Evolutionary conservation across 768 basidiomycete species (phyloP).

Genomic region (Lentinus brumalis): DNA sequence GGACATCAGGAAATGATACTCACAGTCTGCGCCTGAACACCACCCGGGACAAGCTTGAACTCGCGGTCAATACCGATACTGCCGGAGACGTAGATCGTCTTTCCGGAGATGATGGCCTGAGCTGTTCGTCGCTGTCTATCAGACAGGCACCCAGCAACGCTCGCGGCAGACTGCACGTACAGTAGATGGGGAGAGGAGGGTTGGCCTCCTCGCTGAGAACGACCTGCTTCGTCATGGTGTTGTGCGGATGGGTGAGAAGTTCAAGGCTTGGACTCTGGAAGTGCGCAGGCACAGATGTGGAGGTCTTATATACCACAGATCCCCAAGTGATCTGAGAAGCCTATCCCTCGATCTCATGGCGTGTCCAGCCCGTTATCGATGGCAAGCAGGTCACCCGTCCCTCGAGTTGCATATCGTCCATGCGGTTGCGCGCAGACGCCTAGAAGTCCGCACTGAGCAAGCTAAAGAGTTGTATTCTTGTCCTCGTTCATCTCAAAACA

Average conservation of each 20-base stretch:
- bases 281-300: background rate
- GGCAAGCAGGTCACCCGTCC: background rate
- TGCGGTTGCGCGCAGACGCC: background rate
- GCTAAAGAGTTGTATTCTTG: too few relatives aligned
- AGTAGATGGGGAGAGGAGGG: slow-evolving; percentile 39
- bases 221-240: slow-evolving; percentile 32
- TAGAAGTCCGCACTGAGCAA: background rate
- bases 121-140: slow-evolving; percentile 25
- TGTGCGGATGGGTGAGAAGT: background rate
- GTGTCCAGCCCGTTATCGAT: background rate
- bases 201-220: slow-evolving; percentile 33
- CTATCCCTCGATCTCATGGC: background rate
- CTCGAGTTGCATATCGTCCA: background rate
- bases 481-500: too few relatives aligned
- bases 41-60: slow-evolving; percentile 36
- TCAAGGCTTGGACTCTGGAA: background rate
- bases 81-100: slow-evolving; percentile 43
- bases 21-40: slow-evolving; percentile 41
- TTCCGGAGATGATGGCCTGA: slow-evolving; percentile 39
- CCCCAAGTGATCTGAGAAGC: background rate
- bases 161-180: slow-evolving; percentile 18
- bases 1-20: slow-evolving; percentile 12
- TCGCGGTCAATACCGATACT: slow-evolving; percentile 39
- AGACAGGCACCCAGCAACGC: background rate
- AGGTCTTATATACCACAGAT: background rate